Evolutionary conservation across 495 filamentous ascomycete genomes (phyloP).

Genomic region (Lasiosphaeria hispida): DNA sequence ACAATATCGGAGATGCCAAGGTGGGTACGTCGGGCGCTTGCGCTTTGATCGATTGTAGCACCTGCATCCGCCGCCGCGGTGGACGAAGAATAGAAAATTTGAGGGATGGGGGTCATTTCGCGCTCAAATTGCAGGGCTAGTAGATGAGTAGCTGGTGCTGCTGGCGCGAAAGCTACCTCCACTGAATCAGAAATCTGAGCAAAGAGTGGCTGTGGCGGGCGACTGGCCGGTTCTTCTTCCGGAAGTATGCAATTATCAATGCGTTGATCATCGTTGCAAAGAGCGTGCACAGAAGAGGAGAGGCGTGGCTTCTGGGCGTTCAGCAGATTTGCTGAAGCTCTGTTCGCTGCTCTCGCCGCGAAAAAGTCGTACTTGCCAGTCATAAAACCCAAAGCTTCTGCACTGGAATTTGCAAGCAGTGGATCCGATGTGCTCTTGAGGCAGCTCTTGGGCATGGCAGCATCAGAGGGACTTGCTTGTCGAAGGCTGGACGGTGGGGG

Average conservation of each 20-base stretch:
- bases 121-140: no score
- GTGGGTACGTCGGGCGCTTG: slow-evolving; percentile 21
- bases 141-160: no score
- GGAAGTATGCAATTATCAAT: no score
- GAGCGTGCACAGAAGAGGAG: slow-evolving; percentile 11
- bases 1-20: slow-evolving; percentile 35
- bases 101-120: not conserved
- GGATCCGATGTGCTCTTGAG: not conserved
- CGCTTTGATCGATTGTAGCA: not conserved
- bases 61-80: not conserved
- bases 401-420: slow-evolving; percentile 9
- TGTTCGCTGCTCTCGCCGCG: slow-evolving; percentile 39
- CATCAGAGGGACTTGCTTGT: slow-evolving; percentile 45
- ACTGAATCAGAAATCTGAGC: no score
- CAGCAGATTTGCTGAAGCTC: not conserved
- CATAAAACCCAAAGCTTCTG: slow-evolving; percentile 30
- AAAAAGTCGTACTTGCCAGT: slow-evolving; percentile 43
- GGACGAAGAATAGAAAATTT: not conserved
- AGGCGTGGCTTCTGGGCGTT: not conserved
- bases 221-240: no score
- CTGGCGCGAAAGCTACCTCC: no score
- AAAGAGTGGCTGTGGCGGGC: no score
- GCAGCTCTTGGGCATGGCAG: slow-evolving; percentile 39
- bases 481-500: slow-evolving; percentile 3
- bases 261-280: slow-evolving; percentile 12